These are phyloP conservation scores for Wickerhamiella lipophila DNA, from an alignment of 805 yeast genomes.

Conservation along the genomic window DNA sequence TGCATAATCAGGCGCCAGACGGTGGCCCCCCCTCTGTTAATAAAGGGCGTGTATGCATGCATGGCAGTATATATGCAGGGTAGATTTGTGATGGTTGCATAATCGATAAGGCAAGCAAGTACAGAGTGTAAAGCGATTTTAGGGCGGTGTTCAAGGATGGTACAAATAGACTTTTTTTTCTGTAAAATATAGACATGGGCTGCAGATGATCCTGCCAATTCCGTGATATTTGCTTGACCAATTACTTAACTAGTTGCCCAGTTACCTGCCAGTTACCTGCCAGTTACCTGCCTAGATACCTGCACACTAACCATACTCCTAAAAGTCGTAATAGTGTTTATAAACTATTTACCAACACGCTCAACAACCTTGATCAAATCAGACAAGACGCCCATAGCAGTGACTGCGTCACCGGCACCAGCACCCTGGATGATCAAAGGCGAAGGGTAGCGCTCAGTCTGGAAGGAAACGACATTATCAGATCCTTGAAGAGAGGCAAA, in stretches of 20 bases:
- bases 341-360: conserved; percentile 31
- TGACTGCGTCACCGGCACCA: conserved; percentile 68
- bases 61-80: neutral
- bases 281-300: too few relatives aligned
- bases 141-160: too few relatives aligned
- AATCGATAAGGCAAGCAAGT: conserved; percentile 6
- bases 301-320: too few relatives aligned
- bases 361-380: conserved; percentile 88
- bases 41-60: neutral
- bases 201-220: too few relatives aligned
- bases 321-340: too few relatives aligned
- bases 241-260: too few relatives aligned
- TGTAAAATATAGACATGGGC: too few relatives aligned
- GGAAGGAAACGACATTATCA: conserved; percentile 87
- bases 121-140: neutral
- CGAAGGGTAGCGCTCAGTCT: conserved; percentile 80
- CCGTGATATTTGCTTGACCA: too few relatives aligned
- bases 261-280: too few relatives aligned
- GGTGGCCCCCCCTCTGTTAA: neutral
- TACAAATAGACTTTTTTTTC: too few relatives aligned
- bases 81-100: neutral
- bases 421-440: conserved; percentile 97
- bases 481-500: conserved; percentile 93
- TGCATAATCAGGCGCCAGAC: neutral
- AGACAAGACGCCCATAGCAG: conserved; percentile 84